Base-by-base conservation (phyloP, 2,329 filamentous ascomycete species). In the Bipolaris bicolor region DNA sequence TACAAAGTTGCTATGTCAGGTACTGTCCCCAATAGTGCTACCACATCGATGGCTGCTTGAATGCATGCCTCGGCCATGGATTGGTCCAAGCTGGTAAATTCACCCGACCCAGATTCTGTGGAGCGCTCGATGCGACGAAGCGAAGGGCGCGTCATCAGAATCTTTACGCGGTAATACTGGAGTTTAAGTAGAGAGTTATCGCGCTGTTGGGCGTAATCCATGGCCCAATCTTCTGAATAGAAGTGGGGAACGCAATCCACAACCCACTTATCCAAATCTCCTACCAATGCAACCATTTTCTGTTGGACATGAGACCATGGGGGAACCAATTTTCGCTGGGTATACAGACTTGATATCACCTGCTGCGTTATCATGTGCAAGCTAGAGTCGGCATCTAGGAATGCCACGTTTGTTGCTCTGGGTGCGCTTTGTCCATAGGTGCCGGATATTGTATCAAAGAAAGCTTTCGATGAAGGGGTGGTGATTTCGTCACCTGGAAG, bases 101-200 rank as follows among this genome's bases (percentile, higher is more conserved):
- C 34, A 20, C 58, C 55, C 1, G 64, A 69, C 31, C 72, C 68
- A n/a, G 63, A 59, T 6, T 70, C 54, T 11, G 73, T 68, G 1
- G 61, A 65, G 3, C 58, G 26, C 39, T 76, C 69, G 9, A 76
- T 49, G n/a, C 69, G 62, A 29, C 74, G 77, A 4, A 78, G 62
- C 37, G 69, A 75, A 7, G 76, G 76, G 3, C 72, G 68, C 15
- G 69, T 76, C 11, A 70, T 69, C 9, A 77, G 63, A 5, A 76
- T 73, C 43, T 62, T 67, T 6, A 69, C 56, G 37, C 69, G 69
- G 51, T 64, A 71, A 52, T 71, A 73, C 45, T 71, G 77, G 52
- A n/a, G 62, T 46, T 55, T 66, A 40, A 48, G 64, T 52, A 18
- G 67, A 66, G 15, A 45, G 3, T 31, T 11, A 2, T 55, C 36